phyloP scores from a whole-genome alignment of 306 rosid species.

The Ormosia semicastrata region DNA sequence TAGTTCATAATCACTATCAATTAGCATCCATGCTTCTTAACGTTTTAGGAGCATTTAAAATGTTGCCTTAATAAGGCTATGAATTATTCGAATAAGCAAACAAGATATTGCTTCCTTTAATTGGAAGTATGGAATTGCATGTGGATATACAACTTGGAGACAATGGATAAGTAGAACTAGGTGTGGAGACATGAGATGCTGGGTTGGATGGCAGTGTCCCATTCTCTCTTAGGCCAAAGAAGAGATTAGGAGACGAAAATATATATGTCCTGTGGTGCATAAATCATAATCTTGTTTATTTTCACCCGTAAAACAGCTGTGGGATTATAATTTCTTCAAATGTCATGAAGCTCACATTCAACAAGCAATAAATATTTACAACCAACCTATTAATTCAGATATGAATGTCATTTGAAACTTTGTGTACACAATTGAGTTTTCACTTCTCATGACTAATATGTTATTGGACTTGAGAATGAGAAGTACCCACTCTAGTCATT shows the following conservation, averaged over 20 bases:
- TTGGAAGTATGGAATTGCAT: not conserved
- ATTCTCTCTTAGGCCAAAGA: not conserved
- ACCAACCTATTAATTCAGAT: constrained; percentile 1
- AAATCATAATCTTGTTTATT: not conserved
- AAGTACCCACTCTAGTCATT: not conserved
- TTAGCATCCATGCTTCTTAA: no score
- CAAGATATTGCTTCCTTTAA: not conserved
- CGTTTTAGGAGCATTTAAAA: no score
- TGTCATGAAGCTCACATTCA: constrained; percentile 4
- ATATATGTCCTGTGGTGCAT: not conserved
- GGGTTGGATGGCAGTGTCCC: not conserved
- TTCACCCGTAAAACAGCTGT: not conserved
- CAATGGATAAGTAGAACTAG: not conserved
- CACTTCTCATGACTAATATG: not conserved
- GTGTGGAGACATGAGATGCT: not conserved
- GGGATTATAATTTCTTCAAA: not conserved
- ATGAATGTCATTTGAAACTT: constrained; percentile 4
- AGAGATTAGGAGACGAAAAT: not conserved
- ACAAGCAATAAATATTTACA: constrained; percentile 16
- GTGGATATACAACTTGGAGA: not conserved
- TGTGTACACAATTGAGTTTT: not conserved
- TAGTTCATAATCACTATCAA: not conserved
- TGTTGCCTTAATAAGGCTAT: no score
- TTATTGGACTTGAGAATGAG: constrained; percentile 5
- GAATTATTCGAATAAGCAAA: not conserved